Conservation (phyloP, 1,284 basidiomycete genomes). For the Marasmius tenuissimus region DNA sequence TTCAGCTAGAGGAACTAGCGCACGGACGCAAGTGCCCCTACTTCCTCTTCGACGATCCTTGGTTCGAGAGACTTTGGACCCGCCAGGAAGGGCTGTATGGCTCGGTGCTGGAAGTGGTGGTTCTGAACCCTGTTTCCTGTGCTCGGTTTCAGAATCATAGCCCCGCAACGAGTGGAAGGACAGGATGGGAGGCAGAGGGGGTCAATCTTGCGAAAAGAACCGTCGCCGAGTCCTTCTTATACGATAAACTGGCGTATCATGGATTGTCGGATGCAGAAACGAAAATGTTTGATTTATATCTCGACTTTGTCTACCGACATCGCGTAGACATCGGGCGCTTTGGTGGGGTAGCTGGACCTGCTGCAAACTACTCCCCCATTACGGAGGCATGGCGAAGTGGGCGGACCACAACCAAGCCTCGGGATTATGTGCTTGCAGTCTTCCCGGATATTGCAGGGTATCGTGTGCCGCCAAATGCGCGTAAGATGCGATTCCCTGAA, state of each 20-base stretch:
- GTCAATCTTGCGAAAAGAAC: not conserved
- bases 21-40: not conserved
- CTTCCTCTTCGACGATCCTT: not conserved
- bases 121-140: not conserved
- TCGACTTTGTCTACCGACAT: not conserved
- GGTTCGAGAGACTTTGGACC: conserved; percentile 1
- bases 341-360: not conserved
- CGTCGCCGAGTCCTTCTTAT: not conserved
- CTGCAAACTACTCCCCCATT: not conserved
- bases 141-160: not conserved
- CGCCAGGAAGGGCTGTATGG: not conserved
- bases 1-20: not conserved
- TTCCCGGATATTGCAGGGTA: not conserved
- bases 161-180: not conserved
- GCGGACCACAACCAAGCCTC: not conserved
- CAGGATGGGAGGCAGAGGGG: not conserved
- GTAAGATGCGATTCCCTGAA: not conserved
- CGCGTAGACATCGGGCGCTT: not conserved
- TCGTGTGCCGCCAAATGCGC: not conserved
- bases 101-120: not conserved
- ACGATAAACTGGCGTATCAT: not conserved
- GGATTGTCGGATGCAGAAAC: not conserved
- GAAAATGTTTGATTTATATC: not conserved
- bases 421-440: not conserved
- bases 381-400: not conserved